Percentiles rank a stretch among this genome's conserved stretches.
These are phyloP conservation scores for Isabelozyma rhagii DNA, from an alignment of 805 yeast genomes.

Conservation along the genomic window DNA sequence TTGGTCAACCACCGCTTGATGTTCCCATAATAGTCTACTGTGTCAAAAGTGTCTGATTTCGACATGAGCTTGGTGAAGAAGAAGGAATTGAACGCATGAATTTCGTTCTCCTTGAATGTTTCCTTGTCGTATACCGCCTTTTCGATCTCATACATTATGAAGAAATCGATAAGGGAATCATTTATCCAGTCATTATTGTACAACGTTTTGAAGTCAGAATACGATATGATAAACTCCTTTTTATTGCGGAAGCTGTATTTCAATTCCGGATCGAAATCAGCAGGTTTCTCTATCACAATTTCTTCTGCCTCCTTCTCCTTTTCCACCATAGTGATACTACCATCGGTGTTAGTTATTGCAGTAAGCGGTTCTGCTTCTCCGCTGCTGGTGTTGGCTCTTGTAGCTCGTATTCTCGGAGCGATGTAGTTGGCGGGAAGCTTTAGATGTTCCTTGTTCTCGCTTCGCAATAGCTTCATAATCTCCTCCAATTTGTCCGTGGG, in stretches of 20 bases:
- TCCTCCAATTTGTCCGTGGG: slow-evolving; percentile 5
- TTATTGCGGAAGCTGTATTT: slow-evolving; percentile 53
- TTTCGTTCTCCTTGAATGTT: slow-evolving; percentile 31
- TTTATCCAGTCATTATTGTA: slow-evolving; percentile 85
- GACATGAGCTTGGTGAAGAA: slow-evolving; percentile 65
- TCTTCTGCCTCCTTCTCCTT: slow-evolving; percentile 1
- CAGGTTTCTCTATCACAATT: slow-evolving; percentile 24
- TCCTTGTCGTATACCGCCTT: slow-evolving; percentile 18
- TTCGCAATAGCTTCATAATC: not conserved
- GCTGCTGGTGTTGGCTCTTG: not conserved
- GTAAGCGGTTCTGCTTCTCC: not conserved
- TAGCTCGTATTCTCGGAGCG: not conserved
- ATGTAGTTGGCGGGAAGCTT: not conserved
- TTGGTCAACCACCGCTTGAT: slow-evolving; percentile 78
- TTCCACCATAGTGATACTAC: not conserved
- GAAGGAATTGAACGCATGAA: slow-evolving; percentile 73
- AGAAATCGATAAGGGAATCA: slow-evolving; percentile 85
- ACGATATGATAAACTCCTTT: slow-evolving; percentile 53
- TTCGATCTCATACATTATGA: slow-evolving; percentile 57
- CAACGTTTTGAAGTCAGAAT: slow-evolving; percentile 74
- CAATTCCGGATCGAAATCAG: slow-evolving; percentile 44
- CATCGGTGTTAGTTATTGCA: not conserved
- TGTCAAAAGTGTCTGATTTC: slow-evolving; percentile 16
- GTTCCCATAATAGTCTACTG: slow-evolving; percentile 48
- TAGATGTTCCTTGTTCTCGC: not conserved